Evolutionary conservation across 441 rosid species (phyloP).

Genomic region (Populus trichocarpa): DNA sequence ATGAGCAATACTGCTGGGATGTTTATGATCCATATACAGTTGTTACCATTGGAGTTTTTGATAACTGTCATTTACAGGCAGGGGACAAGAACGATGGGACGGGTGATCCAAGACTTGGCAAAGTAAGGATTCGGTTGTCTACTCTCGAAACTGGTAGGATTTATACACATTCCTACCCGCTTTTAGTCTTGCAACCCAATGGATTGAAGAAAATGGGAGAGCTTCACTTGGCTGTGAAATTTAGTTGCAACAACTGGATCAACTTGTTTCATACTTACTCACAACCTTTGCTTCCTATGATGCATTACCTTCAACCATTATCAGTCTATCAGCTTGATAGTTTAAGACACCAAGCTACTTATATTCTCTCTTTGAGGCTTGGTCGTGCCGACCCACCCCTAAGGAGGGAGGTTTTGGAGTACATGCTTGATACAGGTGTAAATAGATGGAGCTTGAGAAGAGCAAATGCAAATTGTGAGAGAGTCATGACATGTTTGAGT

Average conservation of each 20-base stretch:
- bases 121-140: constrained; percentile 10
- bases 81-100: not conserved
- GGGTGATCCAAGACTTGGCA: constrained; percentile 38
- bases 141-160: not conserved
- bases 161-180: not conserved
- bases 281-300: not conserved
- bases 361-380: not conserved
- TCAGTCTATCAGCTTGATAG: constrained; percentile 5
- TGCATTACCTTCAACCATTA: constrained; percentile 1
- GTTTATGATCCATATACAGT: constrained; percentile 40
- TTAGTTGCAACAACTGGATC: not conserved
- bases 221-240: constrained; percentile 11
- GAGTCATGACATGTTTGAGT: constrained; percentile 3
- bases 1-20: constrained; percentile 52
- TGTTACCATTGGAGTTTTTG: not conserved
- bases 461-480: not conserved
- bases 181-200: not conserved
- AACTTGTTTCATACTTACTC: not conserved
- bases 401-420: not conserved
- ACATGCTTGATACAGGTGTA: constrained; percentile 3
- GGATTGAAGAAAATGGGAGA: constrained; percentile 8
- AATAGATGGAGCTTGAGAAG: not conserved
- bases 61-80: constrained; percentile 25
- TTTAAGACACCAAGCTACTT: constrained; percentile 5
- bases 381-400: not conserved